phyloP scores from a whole-genome alignment of 768 basidiomycete species.

The Mycena metata region DNA sequence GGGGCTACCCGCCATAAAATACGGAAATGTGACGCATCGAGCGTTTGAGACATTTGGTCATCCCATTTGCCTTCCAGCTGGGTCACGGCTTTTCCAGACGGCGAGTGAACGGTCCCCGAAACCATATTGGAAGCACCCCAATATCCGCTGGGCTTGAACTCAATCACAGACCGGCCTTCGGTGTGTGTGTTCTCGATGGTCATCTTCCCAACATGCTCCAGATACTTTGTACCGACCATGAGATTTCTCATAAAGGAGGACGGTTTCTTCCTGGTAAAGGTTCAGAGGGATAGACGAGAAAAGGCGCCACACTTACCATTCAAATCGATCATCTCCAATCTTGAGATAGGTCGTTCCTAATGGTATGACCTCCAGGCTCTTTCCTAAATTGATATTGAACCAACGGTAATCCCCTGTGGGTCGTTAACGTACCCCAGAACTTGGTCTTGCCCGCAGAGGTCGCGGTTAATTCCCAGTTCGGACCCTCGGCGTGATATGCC shows the following conservation, averaged over 20 bases:
- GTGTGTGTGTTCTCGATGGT: conserved; percentile 74
- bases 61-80: conserved; percentile 94
- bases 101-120: conserved; percentile 68
- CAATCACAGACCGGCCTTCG: conserved; percentile 73
- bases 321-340: conserved; percentile 76
- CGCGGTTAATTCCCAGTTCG: conserved; percentile 79
- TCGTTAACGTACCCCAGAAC: conserved; percentile 81
- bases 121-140: conserved; percentile 86
- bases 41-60: conserved; percentile 78
- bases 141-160: conserved; percentile 90
- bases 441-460: conserved; percentile 89
- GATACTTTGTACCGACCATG: conserved; percentile 91
- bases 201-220: conserved; percentile 89
- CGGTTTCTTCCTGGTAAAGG: conserved; percentile 76
- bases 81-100: conserved; percentile 66
- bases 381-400: conserved; percentile 64
- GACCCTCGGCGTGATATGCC: conserved; percentile 88
- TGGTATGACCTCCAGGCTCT: conserved; percentile 90
- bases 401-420: conserved; percentile 21
- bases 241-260: conserved; percentile 92
- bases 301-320: conserved; percentile 66
- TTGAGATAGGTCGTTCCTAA: conserved; percentile 77
- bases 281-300: conserved; percentile 11
- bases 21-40: conserved; percentile 77
- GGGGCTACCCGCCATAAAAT: conserved; percentile 84